These are phyloP conservation scores for Ballota nigra DNA, from an alignment of 257 asterid species.

Conservation along the genomic window DNA sequence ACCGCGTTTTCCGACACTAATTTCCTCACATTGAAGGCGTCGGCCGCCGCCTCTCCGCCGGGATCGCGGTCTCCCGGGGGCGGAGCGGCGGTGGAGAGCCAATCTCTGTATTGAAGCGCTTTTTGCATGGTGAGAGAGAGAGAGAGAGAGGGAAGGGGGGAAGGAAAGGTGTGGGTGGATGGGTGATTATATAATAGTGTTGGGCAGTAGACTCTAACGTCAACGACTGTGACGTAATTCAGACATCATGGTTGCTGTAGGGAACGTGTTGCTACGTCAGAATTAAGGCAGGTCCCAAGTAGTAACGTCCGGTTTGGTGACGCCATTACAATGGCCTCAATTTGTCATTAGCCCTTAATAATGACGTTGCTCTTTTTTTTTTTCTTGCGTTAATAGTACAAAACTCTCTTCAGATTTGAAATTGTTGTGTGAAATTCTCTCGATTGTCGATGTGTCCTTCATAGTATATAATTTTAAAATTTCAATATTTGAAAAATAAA, in stretches of 20 bases:
- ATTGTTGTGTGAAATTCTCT: no score
- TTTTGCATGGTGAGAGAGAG: constrained; percentile 45
- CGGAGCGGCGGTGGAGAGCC: constrained; percentile 25
- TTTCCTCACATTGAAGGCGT: constrained; percentile 19
- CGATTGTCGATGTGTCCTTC: no score
- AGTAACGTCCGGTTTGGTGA: constrained; percentile 13
- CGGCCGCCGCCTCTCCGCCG: neutral
- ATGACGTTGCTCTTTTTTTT: constrained; percentile 13
- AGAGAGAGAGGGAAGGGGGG: neutral
- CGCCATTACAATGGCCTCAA: constrained; percentile 2
- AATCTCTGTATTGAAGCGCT: constrained; percentile 32
- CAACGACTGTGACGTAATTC: constrained; percentile 36
- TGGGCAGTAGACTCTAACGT: constrained; percentile 29
- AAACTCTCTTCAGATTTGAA: no score
- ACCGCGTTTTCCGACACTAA: constrained; percentile 66
- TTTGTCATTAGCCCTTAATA: constrained; percentile 19
- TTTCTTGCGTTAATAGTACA: neutral
- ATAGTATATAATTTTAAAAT: no score
- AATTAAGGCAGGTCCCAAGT: constrained; percentile 11
- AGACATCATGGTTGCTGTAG: constrained; percentile 33
- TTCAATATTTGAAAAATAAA: no score
- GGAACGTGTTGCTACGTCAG: constrained; percentile 26
- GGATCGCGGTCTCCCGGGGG: constrained; percentile 15
- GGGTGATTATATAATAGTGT: constrained; percentile 15
- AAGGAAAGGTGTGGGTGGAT: neutral